Evolutionary conservation across 2,329 filamentous ascomycete species (phyloP), one percentile per base, ranked within the genome.

Genomic region (Fusarium sp.): DNA sequence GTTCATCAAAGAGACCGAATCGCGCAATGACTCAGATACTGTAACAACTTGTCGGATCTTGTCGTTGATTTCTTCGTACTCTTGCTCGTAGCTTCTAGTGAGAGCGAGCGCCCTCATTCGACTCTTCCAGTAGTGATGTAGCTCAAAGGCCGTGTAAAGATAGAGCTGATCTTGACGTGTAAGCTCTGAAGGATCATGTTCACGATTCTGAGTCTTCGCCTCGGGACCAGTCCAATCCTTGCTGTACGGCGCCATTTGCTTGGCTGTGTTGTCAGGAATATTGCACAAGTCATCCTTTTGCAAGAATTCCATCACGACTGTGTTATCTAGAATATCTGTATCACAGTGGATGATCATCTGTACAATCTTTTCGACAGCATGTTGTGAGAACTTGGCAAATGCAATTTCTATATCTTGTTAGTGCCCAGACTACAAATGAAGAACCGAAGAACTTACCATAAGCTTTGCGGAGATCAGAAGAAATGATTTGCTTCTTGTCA

Each of bases 91-190:
- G 52, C 88, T 94, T 74, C 91, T 90, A 6, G 94, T 98, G 70
- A 98, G 83, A 4, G 91, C 87, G 71, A 99, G 86, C 38, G 96
- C 96, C 72, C 96, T 89, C 91, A 98, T 98, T 79, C 96, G 91
- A 65, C 93, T 94, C 85, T 97, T 98, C 96, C 96, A 99, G 83
- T 99, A 99, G 78, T 98, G 94, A 72, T 97, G 94, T 69, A 98
- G 84, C 79, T 99, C 96, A 75, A 92, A 98, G 2, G 95, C 93
- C 6, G 96, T 98, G 77, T 91, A 93, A 26, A 99, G 85, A 78
- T 94, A 99, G 58, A 99, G 92, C 80, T 98, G 95, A 82, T 99
- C 96, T 79, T 98, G 94, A 66, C 94, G 87, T 4, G 95, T 98
- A 54, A 99, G 89, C 76, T 99, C 96, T 7, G 79, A 81, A 1